A percentile compares a stretch with the other conserved stretches of the same genome.
phyloP scores from a whole-genome alignment of 148 eudicot genomes.

The Pharnaceum exiguum region DNA sequence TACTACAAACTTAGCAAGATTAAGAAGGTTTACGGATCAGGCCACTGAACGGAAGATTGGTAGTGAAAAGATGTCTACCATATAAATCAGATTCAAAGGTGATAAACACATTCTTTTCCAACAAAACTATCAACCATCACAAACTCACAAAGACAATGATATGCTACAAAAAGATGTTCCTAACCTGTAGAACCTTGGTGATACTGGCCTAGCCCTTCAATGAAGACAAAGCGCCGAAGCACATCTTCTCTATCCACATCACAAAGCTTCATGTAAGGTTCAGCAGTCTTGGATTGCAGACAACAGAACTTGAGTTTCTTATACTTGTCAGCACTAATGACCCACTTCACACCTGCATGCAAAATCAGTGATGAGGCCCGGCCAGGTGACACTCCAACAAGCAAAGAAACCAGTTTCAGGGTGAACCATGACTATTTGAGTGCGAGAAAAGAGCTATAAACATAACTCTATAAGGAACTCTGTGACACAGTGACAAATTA shows the following conservation, averaged over 20 bases:
- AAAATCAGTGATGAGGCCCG: too few relatives aligned
- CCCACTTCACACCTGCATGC: slow-evolving; percentile 81
- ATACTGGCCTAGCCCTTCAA: slow-evolving; percentile 76
- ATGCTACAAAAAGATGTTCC: slow-evolving; percentile 8
- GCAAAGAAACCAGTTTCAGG: background rate
- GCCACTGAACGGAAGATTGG: too few relatives aligned
- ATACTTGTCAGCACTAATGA: slow-evolving; percentile 66
- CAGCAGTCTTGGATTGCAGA: slow-evolving; percentile 90
- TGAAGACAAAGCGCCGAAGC: slow-evolving; percentile 77
- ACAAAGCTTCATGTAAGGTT: slow-evolving; percentile 74
- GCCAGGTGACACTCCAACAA: too few relatives aligned
- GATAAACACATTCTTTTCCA: background rate
- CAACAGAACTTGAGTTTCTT: slow-evolving; percentile 89
- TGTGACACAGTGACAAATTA: too few relatives aligned
- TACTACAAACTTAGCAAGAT: too few relatives aligned
- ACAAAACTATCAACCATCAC: background rate
- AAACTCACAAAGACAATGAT: background rate
- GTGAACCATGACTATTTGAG: background rate
- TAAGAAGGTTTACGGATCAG: too few relatives aligned
- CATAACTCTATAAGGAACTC: too few relatives aligned
- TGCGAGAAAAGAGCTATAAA: too few relatives aligned
- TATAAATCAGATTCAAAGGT: too few relatives aligned
- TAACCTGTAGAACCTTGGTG: slow-evolving; percentile 94
- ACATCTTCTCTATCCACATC: slow-evolving; percentile 76
- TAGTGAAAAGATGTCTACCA: too few relatives aligned